Evolutionary conservation across 306 rosid species (phyloP).

Genomic region (Sicyos edulis): DNA sequence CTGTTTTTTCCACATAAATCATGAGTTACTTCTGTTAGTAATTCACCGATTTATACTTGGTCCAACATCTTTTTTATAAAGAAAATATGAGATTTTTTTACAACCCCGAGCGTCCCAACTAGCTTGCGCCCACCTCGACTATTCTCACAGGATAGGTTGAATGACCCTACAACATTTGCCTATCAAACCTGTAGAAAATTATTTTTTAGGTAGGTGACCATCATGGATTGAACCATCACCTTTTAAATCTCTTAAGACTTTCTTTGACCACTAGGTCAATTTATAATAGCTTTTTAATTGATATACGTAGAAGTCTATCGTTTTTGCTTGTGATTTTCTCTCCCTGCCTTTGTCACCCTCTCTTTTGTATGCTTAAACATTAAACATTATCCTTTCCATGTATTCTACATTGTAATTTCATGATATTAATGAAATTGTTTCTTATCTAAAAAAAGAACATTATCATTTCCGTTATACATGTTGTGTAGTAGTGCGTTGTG

Average conservation of each 20-base stretch:
- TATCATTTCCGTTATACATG: not conserved
- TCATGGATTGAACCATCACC: too few species aligned
- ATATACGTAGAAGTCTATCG: not conserved
- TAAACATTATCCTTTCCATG: too few species aligned
- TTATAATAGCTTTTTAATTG: not conserved
- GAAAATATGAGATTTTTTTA: not conserved
- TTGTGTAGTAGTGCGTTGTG: not conserved
- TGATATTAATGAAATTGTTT: too few species aligned
- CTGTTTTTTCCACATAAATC: not conserved
- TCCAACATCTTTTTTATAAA: not conserved
- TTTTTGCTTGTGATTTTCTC: not conserved
- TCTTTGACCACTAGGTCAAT: too few species aligned
- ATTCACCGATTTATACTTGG: not conserved
- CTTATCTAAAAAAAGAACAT: not conserved
- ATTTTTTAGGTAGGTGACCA: too few species aligned
- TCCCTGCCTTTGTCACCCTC: not conserved
- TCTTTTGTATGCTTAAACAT: not conserved
- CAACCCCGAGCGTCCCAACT: too few species aligned
- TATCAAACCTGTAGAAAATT: too few species aligned
- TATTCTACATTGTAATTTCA: too few species aligned
- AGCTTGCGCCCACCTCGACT: too few species aligned
- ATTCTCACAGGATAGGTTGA: too few species aligned
- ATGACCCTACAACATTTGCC: too few species aligned
- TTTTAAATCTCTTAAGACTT: too few species aligned
- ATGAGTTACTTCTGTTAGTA: not conserved